Conservation (phyloP, 129 eudicot genomes). For the Sambucus nigra region DNA sequence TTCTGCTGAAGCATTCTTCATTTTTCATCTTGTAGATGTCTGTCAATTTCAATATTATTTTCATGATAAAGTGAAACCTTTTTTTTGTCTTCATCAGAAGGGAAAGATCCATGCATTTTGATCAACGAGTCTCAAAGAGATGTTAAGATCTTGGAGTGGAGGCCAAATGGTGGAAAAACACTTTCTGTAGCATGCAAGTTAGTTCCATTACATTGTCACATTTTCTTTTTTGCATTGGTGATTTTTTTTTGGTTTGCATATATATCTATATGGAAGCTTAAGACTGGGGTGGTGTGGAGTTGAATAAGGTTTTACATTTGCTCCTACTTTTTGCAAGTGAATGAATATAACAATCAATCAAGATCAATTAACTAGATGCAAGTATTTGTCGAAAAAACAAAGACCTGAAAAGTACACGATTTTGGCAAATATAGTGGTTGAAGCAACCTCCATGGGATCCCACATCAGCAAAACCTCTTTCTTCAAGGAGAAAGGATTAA, state of each 20-base stretch:
- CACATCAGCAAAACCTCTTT: too few species aligned
- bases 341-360: too few species aligned
- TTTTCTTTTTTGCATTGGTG: constrained; percentile 1
- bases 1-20: neutral
- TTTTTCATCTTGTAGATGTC: constrained; percentile 4
- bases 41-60: neutral
- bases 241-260: neutral
- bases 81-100: constrained; percentile 28
- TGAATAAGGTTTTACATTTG: too few species aligned
- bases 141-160: constrained; percentile 72
- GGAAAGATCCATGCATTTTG: constrained; percentile 53
- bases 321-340: neutral
- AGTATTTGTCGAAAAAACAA: too few species aligned
- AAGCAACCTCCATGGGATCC: too few species aligned
- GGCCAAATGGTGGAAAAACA: constrained; percentile 84
- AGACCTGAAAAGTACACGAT: too few species aligned
- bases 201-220: constrained; percentile 13
- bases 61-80: neutral
- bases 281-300: too few species aligned
- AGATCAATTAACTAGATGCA: too few species aligned
- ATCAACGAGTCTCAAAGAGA: constrained; percentile 61
- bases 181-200: constrained; percentile 96
- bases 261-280: too few species aligned
- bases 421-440: too few species aligned
- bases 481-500: too few species aligned